Conservation (phyloP, 805 yeast genomes). For the Millerozyma acaciae region DNA sequence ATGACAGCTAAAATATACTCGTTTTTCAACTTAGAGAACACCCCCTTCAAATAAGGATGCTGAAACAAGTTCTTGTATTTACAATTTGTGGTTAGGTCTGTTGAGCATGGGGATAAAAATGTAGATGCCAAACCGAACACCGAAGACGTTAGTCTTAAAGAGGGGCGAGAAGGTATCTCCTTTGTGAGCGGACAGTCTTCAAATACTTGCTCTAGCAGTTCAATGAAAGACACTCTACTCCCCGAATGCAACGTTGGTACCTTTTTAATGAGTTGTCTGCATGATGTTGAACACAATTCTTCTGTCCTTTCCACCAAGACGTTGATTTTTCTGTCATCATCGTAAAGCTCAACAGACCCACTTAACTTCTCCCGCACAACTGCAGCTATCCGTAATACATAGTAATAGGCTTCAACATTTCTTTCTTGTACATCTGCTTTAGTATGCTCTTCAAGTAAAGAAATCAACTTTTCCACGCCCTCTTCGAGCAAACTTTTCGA, state of each 20-base stretch:
- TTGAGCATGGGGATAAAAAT: slow-evolving; percentile 8
- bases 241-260: too few relatives aligned
- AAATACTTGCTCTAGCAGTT: not conserved
- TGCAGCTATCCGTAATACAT: slow-evolving; percentile 8
- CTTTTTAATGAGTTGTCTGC: too few relatives aligned
- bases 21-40: slow-evolving; percentile 26
- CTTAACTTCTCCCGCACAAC: too few relatives aligned
- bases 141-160: slow-evolving; percentile 15
- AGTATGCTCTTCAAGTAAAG: not conserved
- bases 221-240: too few relatives aligned
- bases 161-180: slow-evolving; percentile 13
- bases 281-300: too few relatives aligned
- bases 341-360: too few relatives aligned
- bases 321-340: too few relatives aligned
- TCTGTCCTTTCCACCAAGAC: too few relatives aligned
- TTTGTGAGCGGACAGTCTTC: too few relatives aligned
- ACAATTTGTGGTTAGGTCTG: not conserved
- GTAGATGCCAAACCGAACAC: slow-evolving; percentile 16
- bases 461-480: slow-evolving; percentile 8
- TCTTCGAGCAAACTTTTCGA: slow-evolving; percentile 11
- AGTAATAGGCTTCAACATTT: slow-evolving; percentile 10
- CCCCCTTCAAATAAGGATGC: slow-evolving; percentile 11
- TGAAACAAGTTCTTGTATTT: slow-evolving; percentile 20
- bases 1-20: slow-evolving; percentile 22
- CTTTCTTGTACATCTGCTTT: not conserved